Percentiles rank a stretch among this genome's conserved stretches.
Conservation (phyloP, 2,329 filamentous ascomycete species). For the Myriosclerotinia curreyana region DNA sequence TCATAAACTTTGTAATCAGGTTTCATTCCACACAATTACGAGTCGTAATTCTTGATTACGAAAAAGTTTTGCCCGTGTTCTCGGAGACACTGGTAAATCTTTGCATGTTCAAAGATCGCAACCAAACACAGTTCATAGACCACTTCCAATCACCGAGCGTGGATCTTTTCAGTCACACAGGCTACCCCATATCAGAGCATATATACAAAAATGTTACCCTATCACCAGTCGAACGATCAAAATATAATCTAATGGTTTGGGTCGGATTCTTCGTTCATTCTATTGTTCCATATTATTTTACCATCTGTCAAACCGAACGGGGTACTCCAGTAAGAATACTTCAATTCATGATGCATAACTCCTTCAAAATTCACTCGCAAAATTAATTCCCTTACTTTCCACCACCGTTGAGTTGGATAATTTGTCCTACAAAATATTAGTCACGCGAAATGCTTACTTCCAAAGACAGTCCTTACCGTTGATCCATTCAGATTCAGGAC, state of each 20-base stretch:
- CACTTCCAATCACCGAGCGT: no score
- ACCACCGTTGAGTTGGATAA: conserved; percentile 23
- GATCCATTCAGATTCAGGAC: conserved; percentile 51
- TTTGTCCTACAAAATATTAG: conserved; percentile 21
- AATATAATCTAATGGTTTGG: background rate
- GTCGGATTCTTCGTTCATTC: background rate
- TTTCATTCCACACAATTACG: background rate
- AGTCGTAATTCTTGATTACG: background rate
- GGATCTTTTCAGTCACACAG: background rate
- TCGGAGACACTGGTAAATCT: background rate
- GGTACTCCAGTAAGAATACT: background rate
- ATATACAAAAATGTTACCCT: no score
- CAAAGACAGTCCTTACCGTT: conserved; percentile 24
- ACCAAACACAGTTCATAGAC: no score
- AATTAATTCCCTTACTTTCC: conserved; percentile 12
- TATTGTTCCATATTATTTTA: background rate
- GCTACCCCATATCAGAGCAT: no score
- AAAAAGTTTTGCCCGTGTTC: background rate
- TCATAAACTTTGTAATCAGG: background rate
- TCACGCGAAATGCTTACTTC: background rate
- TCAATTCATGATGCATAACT: conserved; percentile 10
- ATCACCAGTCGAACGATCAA: background rate
- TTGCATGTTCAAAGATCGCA: no score
- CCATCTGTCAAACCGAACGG: background rate
- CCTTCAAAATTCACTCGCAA: background rate